Base-by-base conservation (phyloP, 495 filamentous ascomycete genomes). In the Penicillium paxilli region DNA sequence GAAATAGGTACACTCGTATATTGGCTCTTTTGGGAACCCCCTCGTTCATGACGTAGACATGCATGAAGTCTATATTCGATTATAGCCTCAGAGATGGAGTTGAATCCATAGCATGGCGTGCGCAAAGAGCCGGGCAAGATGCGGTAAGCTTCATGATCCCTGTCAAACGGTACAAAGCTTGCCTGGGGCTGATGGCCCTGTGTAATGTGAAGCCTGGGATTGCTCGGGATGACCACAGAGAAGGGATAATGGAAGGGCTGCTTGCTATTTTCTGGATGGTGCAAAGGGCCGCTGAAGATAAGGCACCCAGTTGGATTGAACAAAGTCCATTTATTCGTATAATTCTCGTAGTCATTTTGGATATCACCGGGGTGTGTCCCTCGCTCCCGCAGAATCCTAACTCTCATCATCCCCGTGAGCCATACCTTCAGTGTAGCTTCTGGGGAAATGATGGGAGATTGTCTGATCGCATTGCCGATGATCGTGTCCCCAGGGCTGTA, bases 141-240 rank as follows among this genome's bases (percentile, higher is more conserved):
- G 28, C 52, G 51, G 20, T 37, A 51, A 5, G 55, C 55, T 4
- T 47, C n/a, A 16, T 41, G 41, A 38, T 60, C 53, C 22, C 37
- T 45, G 26, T 47, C 38, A 42, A 62, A 30, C 14, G 63, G 61
- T 9, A 69, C 59, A 38, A 64, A 65, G 46, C 52, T 65, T 23
- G 58, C 49, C 2, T 63, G 28, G 0, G 21, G 32, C 4, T 10
- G 22, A 41, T 57, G 45, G 22, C 51, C 47, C 14, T n/a, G 14
- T 14, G 38, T 23, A 14, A 51, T 48, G 2, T 28, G 45, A 19
- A 8, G 17, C 12, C 21, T 25, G 3, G 57, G 57, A n/a, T 40
- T 11, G 17, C 45, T 52, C 16, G 61, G 61, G 12, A 60, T 64
- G 0, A 11, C 2, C 1, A 60, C 16, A 7, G 46, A 52, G 16